phyloP scores from a whole-genome alignment of 2,329 filamentous ascomycete species.

The Aspergillus carbonarius region DNA sequence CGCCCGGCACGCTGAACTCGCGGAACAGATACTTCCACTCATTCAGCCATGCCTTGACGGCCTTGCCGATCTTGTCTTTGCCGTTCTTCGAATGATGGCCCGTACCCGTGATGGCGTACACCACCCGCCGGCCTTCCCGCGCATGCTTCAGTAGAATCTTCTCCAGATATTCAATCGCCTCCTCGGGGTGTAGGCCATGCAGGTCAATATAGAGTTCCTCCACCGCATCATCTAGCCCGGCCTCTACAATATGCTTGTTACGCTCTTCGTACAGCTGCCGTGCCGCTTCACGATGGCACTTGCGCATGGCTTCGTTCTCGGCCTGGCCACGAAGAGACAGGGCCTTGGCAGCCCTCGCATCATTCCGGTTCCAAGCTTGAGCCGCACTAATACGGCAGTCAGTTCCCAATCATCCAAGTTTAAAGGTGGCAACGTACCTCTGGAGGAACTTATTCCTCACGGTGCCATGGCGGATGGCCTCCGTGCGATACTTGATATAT shows the following conservation, averaged over 20 bases:
- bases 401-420: constrained; percentile 3
- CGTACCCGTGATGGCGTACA: constrained; percentile 96
- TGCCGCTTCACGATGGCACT: constrained; percentile 92
- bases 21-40: constrained; percentile 96
- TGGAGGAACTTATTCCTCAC: constrained; percentile 96
- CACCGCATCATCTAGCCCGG: constrained; percentile 44
- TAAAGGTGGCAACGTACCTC: constrained; percentile 57
- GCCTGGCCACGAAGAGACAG: constrained; percentile 91
- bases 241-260: constrained; percentile 64
- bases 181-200: constrained; percentile 97
- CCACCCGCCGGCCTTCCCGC: constrained; percentile 65
- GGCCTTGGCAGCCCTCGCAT: constrained; percentile 92
- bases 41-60: constrained; percentile 83
- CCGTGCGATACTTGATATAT: constrained; percentile 90
- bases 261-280: constrained; percentile 89
- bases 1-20: constrained; percentile 95
- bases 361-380: constrained; percentile 97
- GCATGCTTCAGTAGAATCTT: constrained; percentile 81
- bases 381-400: constrained; percentile 65
- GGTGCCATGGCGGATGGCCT: constrained; percentile 96
- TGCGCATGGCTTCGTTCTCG: constrained; percentile 96
- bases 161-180: constrained; percentile 92
- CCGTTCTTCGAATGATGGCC: constrained; percentile 98
- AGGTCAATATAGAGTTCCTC: constrained; percentile 91
- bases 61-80: constrained; percentile 97